Evolutionary conservation across 1,139 yeast species (phyloP).

Genomic region (Saccharomyces hybrid): DNA sequence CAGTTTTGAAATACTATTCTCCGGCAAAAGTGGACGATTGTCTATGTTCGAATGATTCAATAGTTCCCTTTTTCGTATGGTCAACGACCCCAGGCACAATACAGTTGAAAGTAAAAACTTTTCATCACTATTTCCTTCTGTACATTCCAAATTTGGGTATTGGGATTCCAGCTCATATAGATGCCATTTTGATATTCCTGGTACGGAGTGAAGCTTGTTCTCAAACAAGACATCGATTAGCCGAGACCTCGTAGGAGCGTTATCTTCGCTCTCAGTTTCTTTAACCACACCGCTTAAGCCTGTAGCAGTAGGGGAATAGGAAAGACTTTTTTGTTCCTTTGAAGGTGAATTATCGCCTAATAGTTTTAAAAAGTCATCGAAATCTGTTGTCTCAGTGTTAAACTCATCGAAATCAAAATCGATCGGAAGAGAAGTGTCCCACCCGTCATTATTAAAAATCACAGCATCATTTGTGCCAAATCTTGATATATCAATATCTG

Average conservation of each 20-base stretch:
- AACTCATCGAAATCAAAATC: neutral
- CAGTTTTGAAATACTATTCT: neutral
- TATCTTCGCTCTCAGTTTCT: neutral
- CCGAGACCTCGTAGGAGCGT: neutral
- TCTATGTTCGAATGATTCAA: neutral
- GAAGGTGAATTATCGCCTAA: neutral
- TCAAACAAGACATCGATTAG: neutral
- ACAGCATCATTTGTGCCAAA: neutral
- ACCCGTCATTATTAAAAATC: neutral
- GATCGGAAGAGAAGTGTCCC: neutral
- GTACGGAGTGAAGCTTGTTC: neutral
- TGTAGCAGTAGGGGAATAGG: neutral
- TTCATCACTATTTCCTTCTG: constrained; percentile 3
- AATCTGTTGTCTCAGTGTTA: neutral
- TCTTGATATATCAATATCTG: neutral
- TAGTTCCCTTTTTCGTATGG: constrained; percentile 5
- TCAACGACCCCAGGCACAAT: constrained; percentile 7
- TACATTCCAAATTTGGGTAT: constrained; percentile 1
- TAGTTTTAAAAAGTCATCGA: neutral
- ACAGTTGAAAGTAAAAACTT: constrained; percentile 5
- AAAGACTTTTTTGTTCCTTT: neutral
- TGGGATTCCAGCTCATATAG: neutral
- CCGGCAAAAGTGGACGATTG: neutral
- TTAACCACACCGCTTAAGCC: neutral
- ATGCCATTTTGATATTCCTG: neutral